Evolutionary conservation across 164 flowering plant genomes (phyloP), one percentile per base, ranked within the genome.

Genomic region (Brasenia schreberi): DNA sequence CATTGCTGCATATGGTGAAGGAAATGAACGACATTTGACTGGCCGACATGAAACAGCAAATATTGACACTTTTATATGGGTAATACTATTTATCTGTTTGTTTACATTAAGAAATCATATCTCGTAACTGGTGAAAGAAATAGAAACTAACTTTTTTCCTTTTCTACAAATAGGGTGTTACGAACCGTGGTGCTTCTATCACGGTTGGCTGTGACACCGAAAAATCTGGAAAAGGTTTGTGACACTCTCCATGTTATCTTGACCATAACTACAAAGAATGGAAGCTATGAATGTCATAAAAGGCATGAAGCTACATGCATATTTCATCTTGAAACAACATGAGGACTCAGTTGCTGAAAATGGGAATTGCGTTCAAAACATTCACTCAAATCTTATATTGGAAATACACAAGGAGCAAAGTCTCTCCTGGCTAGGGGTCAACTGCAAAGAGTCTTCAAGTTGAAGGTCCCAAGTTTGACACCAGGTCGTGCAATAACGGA

Each of bases 1-100:
- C 77, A 92, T 92, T 77, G 83, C 96, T 61, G 98, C 96, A 4
- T 92, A 78, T 65, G 79, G 82, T 17, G 78, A 76, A 65, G 79
- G 80, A 18, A 76, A 79, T 19, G 82, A 78, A 43, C 72, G 78
- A 7, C 74, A 78, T 11, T 71, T 78, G 63, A 78, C 81, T 17
- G 78, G 81, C 6, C 69, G 62, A 12, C 81, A 78, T 73, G 81
- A 78, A 58, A 79, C 79, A 4, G 81, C 81, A 5, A 75, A 76
- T 42, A 79, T 79, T 64, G 59, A 76, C 43, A 74, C 76, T 19
- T 79, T 79, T 67, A 12, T 19, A 59, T 79, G 81, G 81, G 81
- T 79, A 72, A 42, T 5, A 23, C 49, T 17, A 2, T 53, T 61
- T 6, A 9, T 33, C 27, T 52, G 61, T 49, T 39, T 10, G n/a